Evolutionary conservation across 495 filamentous ascomycete genomes (phyloP).

Genomic region (Podospora bellae-mahoneyi): DNA sequence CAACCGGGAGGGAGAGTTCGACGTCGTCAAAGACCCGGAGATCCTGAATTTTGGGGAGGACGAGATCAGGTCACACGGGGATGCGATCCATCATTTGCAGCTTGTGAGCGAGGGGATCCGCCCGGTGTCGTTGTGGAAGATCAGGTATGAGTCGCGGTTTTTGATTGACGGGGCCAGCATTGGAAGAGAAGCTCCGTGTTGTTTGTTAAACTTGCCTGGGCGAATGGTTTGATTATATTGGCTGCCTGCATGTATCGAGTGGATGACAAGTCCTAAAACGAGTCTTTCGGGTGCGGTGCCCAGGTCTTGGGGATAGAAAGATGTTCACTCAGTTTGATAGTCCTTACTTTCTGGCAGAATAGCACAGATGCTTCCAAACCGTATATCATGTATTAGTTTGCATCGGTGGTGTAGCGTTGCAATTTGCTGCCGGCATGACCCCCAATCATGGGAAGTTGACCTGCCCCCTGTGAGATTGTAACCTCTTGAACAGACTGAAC

Average conservation of each 20-base stretch:
- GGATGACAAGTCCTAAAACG: background rate
- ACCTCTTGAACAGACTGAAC: too few species aligned
- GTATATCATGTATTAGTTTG: slow-evolving; percentile 7
- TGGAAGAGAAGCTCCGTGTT: background rate
- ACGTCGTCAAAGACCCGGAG: background rate
- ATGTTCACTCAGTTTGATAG: background rate
- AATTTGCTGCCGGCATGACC: slow-evolving; percentile 25
- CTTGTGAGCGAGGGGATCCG: background rate
- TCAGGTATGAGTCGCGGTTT: slow-evolving; percentile 11
- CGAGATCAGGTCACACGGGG: background rate
- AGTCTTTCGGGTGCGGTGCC: background rate
- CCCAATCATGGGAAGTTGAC: background rate
- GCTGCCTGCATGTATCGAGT: background rate
- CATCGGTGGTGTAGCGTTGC: slow-evolving; percentile 10
- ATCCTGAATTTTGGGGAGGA: background rate
- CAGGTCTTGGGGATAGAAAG: background rate
- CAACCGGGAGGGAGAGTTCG: background rate
- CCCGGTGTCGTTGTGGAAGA: background rate
- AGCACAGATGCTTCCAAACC: slow-evolving; percentile 4
- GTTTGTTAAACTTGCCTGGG: background rate
- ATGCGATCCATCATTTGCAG: background rate
- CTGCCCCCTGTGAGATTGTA: too few species aligned
- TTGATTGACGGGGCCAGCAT: background rate
- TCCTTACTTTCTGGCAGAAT: background rate
- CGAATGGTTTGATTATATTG: background rate